These are phyloP conservation scores for Clavaria fumosa DNA, from an alignment of 768 basidiomycete species.

Conservation along the genomic window DNA sequence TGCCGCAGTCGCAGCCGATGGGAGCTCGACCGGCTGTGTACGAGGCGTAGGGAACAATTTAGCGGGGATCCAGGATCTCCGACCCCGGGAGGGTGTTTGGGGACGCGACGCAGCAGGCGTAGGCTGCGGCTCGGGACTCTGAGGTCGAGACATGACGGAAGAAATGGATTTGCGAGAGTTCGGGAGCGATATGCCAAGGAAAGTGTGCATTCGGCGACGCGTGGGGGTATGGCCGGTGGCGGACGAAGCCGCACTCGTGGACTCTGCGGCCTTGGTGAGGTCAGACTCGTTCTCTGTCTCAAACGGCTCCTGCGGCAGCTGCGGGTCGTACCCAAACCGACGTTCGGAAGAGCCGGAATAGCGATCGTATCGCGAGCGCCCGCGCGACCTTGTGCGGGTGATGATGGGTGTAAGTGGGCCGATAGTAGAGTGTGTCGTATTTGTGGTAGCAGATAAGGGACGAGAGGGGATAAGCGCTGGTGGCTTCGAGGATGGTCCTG, in stretches of 20 bases:
- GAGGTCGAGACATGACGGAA: not conserved
- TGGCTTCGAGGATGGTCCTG: constrained; percentile 26
- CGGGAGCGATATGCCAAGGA: not conserved
- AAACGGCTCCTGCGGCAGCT: not conserved
- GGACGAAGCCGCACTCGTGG: not conserved
- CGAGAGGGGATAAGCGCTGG: constrained; percentile 36
- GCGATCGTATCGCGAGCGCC: not conserved
- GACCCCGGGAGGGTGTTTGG: not conserved
- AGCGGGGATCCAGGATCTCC: not conserved
- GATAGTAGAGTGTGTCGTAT: constrained; percentile 44
- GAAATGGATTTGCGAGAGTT: not conserved
- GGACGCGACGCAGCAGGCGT: not conserved
- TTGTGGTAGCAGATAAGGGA: constrained; percentile 51
- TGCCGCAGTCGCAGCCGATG: not conserved
- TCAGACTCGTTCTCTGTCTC: not conserved
- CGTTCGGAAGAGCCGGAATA: not conserved
- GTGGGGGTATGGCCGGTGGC: not conserved
- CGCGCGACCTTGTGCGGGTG: constrained; percentile 2
- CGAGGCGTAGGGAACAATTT: not conserved
- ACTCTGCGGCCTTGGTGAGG: not conserved
- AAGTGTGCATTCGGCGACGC: not conserved
- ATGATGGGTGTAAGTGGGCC: constrained; percentile 36
- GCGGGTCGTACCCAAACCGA: not conserved
- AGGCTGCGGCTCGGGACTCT: not conserved
- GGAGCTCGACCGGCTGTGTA: not conserved